Conservation (phyloP, 2,329 filamentous ascomycete species). For the Microdochium nivale region DNA sequence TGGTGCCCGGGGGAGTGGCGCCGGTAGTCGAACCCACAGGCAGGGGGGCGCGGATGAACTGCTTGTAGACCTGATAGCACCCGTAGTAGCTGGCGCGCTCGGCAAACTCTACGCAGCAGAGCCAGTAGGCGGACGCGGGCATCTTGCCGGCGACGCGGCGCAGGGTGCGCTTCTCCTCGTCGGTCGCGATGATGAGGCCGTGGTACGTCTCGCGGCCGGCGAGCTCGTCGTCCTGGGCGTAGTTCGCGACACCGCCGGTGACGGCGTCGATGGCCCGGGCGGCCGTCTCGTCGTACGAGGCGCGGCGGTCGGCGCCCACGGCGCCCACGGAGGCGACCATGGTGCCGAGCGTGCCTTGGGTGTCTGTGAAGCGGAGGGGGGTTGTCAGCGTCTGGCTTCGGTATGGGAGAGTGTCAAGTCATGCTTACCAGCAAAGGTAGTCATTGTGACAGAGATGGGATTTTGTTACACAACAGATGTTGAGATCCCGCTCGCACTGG, state of each 20-base stretch:
- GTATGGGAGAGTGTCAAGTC: not conserved
- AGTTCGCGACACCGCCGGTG: slow-evolving; percentile 12
- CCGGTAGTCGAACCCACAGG: slow-evolving; percentile 26
- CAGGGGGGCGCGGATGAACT: slow-evolving; percentile 44
- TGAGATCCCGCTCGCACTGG: not conserved
- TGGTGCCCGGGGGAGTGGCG: slow-evolving; percentile 16
- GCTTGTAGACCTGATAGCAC: slow-evolving; percentile 37
- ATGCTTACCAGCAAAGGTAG: not conserved
- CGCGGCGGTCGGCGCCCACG: not conserved
- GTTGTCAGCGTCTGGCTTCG: not conserved
- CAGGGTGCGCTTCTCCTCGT: slow-evolving; percentile 33
- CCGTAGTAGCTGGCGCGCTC: slow-evolving; percentile 45
- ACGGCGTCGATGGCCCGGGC: slow-evolving; percentile 4
- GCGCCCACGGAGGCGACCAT: slow-evolving; percentile 1
- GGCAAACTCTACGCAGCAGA: slow-evolving; percentile 41
- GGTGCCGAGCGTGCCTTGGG: not conserved
- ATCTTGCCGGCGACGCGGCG: slow-evolving; percentile 36
- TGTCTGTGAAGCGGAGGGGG: not conserved
- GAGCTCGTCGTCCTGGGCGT: slow-evolving; percentile 6
- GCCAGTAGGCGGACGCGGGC: slow-evolving; percentile 30
- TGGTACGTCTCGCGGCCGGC: slow-evolving; percentile 2
- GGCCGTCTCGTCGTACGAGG: slow-evolving; percentile 1
- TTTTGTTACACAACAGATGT: not conserved
- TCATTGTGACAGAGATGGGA: not conserved
- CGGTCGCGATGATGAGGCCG: slow-evolving; percentile 24